Percentiles rank a stretch among this genome's conserved stretches.
Evolutionary conservation across 352 stramenopile species (phyloP).

Genomic region (Globisporangium megalacanthum): DNA sequence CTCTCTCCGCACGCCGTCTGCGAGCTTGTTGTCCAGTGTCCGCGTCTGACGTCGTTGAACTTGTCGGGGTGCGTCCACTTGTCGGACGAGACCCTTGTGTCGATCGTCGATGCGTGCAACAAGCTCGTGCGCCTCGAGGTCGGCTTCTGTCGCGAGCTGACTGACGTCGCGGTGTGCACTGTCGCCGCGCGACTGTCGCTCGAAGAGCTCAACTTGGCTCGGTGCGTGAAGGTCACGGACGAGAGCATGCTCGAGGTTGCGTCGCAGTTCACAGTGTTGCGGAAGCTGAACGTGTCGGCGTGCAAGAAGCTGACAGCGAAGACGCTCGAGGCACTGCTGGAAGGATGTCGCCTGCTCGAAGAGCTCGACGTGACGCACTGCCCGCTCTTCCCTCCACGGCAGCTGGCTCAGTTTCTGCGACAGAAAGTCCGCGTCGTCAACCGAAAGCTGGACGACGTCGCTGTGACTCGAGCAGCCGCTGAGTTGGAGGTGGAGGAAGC

Average conservation of each 20-base stretch:
- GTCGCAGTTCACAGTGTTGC: constrained; percentile 63
- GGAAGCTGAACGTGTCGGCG: constrained; percentile 60
- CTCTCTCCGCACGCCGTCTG: constrained; percentile 53
- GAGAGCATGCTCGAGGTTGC: constrained; percentile 75
- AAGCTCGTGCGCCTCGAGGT: constrained; percentile 71
- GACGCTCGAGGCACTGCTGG: constrained; percentile 44
- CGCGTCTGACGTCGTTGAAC: constrained; percentile 65
- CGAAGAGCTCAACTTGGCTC: constrained; percentile 58
- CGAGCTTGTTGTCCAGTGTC: constrained; percentile 47
- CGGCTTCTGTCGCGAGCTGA: constrained; percentile 80
- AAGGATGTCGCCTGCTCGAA: constrained; percentile 53
- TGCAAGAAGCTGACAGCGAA: constrained; percentile 78
- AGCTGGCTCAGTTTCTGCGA: constrained; percentile 53
- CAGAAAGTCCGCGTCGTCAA: constrained; percentile 47
- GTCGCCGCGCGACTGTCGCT: constrained; percentile 81
- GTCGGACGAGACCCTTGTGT: constrained; percentile 56
- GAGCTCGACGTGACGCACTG: constrained; percentile 81
- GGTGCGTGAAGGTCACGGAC: constrained; percentile 81
- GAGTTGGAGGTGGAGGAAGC: constrained; percentile 2
- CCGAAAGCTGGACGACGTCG: constrained; percentile 36
- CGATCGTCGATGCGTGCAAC: constrained; percentile 61
- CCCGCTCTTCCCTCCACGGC: constrained; percentile 41
- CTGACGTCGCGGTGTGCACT: constrained; percentile 55
- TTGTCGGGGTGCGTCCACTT: constrained; percentile 79
- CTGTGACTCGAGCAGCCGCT: constrained; percentile 7